These are phyloP conservation scores for Pseudophaeomoniella oleicola DNA, from an alignment of 2,329 filamentous ascomycete species.

Conservation along the genomic window DNA sequence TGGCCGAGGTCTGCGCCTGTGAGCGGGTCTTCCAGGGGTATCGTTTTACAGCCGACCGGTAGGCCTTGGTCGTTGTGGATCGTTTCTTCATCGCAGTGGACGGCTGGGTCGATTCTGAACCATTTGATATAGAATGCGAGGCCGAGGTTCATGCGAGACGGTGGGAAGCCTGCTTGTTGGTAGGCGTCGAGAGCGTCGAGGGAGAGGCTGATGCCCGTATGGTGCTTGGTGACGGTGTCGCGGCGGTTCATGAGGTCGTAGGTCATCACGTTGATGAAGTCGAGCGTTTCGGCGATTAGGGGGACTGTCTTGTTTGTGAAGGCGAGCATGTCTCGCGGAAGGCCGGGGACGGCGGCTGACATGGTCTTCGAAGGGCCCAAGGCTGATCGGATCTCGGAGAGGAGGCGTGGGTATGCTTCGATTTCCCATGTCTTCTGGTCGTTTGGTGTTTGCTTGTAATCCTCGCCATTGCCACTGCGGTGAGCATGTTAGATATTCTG, in stretches of 20 bases:
- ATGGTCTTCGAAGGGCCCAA: slow-evolving; percentile 46
- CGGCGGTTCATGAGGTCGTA: slow-evolving; percentile 61
- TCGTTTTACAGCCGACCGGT: slow-evolving; percentile 46
- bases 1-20: slow-evolving; percentile 45
- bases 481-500: slow-evolving; percentile 2
- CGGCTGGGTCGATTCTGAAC: slow-evolving; percentile 40
- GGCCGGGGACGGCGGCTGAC: slow-evolving; percentile 53
- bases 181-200: slow-evolving; percentile 43
- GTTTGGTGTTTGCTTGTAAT: slow-evolving; percentile 52
- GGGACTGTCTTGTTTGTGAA: slow-evolving; percentile 43
- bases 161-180: slow-evolving; percentile 38
- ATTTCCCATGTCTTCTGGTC: slow-evolving; percentile 44
- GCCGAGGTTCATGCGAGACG: slow-evolving; percentile 47
- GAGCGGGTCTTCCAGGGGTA: slow-evolving; percentile 42
- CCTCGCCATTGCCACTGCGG: slow-evolving; percentile 47
- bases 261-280: slow-evolving; percentile 57
- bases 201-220: slow-evolving; percentile 46
- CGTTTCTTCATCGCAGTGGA: slow-evolving; percentile 25
- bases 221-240: slow-evolving; percentile 48
- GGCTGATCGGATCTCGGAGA: slow-evolving; percentile 41
- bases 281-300: slow-evolving; percentile 43
- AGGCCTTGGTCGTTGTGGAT: slow-evolving; percentile 11
- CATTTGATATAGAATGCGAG: slow-evolving; percentile 58
- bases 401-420: slow-evolving; percentile 44
- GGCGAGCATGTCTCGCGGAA: slow-evolving; percentile 52